A percentile compares a stretch with the other conserved stretches of the same genome.
These are phyloP conservation scores for Astrocystis sublimbata DNA, from an alignment of 495 filamentous ascomycete genomes.

Conservation along the genomic window DNA sequence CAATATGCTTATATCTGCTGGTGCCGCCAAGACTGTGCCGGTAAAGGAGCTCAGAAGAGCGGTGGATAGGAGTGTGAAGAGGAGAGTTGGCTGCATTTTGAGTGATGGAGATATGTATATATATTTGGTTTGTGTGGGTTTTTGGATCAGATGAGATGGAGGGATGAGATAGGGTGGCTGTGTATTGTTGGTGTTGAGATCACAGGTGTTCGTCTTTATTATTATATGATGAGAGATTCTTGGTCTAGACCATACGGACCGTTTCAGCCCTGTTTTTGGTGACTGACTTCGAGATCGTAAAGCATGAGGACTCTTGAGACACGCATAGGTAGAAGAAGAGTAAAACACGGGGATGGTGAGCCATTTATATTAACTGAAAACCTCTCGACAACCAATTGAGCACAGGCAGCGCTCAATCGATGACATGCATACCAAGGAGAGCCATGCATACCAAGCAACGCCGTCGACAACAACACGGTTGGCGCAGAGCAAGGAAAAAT, in stretches of 20 bases:
- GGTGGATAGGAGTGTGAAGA: conserved; percentile 3
- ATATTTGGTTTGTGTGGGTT: too few relatives aligned
- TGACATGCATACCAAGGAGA: conserved; percentile 5
- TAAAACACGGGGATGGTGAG: background rate
- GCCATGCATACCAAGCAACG: background rate
- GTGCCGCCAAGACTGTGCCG: background rate
- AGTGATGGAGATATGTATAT: too few relatives aligned
- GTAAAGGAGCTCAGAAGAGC: background rate
- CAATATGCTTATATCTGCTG: background rate
- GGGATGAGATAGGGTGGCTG: background rate
- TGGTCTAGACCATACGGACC: background rate
- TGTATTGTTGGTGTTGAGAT: background rate
- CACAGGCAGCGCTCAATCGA: background rate
- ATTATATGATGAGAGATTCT: background rate
- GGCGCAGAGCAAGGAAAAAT: background rate
- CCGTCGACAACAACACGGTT: background rate
- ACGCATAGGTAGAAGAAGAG: background rate
- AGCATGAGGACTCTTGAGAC: background rate
- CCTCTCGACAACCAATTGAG: too few relatives aligned
- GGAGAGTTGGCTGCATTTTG: conserved; percentile 3
- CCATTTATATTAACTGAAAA: background rate
- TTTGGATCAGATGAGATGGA: background rate
- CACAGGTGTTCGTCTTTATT: background rate
- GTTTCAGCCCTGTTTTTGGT: background rate
- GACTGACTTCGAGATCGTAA: background rate